Evolutionary conservation across 345 rosid genomes (phyloP), one percentile per base, ranked within the genome.

Genomic region (Jatropha curcas): DNA sequence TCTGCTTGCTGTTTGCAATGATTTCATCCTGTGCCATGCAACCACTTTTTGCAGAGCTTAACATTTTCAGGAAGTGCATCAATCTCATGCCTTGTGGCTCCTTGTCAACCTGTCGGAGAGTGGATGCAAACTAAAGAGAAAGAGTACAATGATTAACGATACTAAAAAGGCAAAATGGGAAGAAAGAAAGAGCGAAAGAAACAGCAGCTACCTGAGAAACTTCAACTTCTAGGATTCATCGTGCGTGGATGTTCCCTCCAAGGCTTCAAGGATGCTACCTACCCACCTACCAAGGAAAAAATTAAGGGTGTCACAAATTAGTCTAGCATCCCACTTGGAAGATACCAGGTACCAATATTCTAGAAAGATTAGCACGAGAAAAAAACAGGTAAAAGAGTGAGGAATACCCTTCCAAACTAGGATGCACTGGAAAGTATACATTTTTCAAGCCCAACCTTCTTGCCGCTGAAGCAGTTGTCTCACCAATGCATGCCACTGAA

Each of bases 401-500:
- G 24, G 60, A 48, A 77, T 91, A 95, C 99, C 98, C 99, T 81
- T 95, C 94, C 46, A 95, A 82, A 73, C 99, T 96, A 60, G 98
- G 99, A 48, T 81, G 81, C 17, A 71, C 81, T 35, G 98, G 99
- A 76, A 82, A 82, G 87, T 85, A 92, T 33, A 91, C 92, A 71
- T 84, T 85, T 81, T 75, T 79, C 72, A 92, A 76, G 73, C 99
- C 98, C 66, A 89, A 76, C 55, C 79, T 84, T 89, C 77, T 87
- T 59, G 98, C 97, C 76, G 90, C 97, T 22, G 82, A 82, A 53
- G 96, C 99, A 73, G 98, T 95, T 64, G 97, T 95, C 86, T 95
- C 98, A 53, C 99, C 99, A 34, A 95, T 92, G 72, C 98, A 95
- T 51, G 92, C 99, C 67, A 91, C 82, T 33, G 86, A 86, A 77